phyloP scores from a whole-genome alignment of 2,329 filamentous ascomycete genomes.

The Trichoderma sp. region DNA sequence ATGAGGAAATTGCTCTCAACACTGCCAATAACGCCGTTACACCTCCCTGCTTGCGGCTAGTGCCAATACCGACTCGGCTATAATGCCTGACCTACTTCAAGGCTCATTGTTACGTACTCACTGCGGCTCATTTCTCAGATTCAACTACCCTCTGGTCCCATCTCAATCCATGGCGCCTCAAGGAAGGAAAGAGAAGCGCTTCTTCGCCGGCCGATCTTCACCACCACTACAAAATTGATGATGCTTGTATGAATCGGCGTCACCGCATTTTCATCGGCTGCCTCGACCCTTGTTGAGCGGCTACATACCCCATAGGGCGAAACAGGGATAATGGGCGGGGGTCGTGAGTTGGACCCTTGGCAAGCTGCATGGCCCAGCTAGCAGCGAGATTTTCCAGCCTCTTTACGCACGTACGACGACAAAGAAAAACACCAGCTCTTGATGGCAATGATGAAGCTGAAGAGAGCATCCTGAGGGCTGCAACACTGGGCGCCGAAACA shows the following conservation, averaged over 20 bases:
- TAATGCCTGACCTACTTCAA: neutral
- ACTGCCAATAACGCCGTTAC: slow-evolving; percentile 8
- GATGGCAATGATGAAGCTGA: neutral
- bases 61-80: neutral
- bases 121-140: neutral
- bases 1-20: neutral
- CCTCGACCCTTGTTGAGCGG: slow-evolving; percentile 1
- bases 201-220: neutral
- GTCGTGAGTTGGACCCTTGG: slow-evolving; percentile 8
- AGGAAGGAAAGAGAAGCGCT: neutral
- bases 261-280: slow-evolving; percentile 15
- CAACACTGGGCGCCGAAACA: neutral
- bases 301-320: slow-evolving; percentile 7
- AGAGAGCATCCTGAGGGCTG: neutral
- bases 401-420: neutral
- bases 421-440: neutral
- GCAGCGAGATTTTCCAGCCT: neutral
- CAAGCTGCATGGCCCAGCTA: neutral
- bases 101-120: neutral
- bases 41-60: slow-evolving; percentile 4
- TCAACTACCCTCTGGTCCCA: neutral
- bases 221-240: neutral
- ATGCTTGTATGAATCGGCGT: neutral
- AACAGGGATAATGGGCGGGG: slow-evolving; percentile 10
- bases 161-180: neutral